Evolutionary conservation across 2,329 filamentous ascomycete species (phyloP).

Genomic region (Chaetomium globosum): DNA sequence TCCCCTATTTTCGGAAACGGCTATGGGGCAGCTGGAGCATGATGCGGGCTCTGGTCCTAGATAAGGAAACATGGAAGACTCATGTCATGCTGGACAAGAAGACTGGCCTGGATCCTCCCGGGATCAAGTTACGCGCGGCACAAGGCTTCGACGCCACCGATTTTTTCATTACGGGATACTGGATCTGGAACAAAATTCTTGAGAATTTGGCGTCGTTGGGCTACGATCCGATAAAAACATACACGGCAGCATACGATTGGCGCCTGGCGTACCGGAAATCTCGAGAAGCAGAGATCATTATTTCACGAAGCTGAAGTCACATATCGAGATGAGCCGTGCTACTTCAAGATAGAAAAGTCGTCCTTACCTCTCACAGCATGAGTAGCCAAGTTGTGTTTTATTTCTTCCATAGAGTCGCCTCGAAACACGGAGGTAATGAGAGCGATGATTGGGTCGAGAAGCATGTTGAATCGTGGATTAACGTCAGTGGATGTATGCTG

Average conservation of each 20-base stretch:
- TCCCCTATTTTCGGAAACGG: slow-evolving; percentile 89
- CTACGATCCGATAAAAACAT: slow-evolving; percentile 82
- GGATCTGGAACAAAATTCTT: slow-evolving; percentile 99
- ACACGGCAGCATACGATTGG: slow-evolving; percentile 83
- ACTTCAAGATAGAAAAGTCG: slow-evolving; percentile 76
- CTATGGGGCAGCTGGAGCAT: slow-evolving; percentile 99
- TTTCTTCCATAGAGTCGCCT: slow-evolving; percentile 77
- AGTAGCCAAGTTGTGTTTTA: slow-evolving; percentile 92
- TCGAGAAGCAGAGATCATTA: slow-evolving; percentile 91
- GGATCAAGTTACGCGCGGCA: slow-evolving; percentile 85
- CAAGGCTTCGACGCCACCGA: slow-evolving; percentile 98
- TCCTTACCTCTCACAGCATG: slow-evolving; percentile 94
- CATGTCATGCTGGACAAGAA: slow-evolving; percentile 96
- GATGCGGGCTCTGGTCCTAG: slow-evolving; percentile 92
- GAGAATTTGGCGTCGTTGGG: slow-evolving; percentile 95
- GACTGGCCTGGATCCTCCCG: slow-evolving; percentile 87
- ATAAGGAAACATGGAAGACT: slow-evolving; percentile 91
- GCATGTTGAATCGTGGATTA: slow-evolving; percentile 94
- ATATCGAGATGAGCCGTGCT: slow-evolving; percentile 82
- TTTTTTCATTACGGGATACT: slow-evolving; percentile 89
- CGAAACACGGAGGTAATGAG: slow-evolving; percentile 74
- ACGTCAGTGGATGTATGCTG: slow-evolving; percentile 97
- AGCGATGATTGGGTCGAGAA: slow-evolving; percentile 87
- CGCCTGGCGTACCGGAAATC: slow-evolving; percentile 86
- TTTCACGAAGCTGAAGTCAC: slow-evolving; percentile 84